Evolutionary conservation across 495 filamentous ascomycete species (phyloP).

Genomic region (Stereocaulon alpinum): DNA sequence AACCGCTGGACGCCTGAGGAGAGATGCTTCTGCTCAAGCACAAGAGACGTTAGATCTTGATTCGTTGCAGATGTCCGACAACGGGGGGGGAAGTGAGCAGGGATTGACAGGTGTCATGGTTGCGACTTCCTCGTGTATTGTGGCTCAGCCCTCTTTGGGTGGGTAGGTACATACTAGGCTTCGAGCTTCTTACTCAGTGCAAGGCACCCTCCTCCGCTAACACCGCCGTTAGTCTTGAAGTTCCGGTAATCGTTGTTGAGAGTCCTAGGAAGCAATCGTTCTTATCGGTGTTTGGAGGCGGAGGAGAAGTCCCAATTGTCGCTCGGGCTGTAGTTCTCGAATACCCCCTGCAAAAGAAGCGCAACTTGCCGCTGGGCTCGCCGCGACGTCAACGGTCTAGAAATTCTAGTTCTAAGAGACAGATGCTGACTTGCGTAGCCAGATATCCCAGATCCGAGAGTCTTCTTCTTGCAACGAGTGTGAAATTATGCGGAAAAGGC

Average conservation of each 20-base stretch:
- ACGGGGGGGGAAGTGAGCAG: neutral
- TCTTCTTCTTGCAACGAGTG: too few relatives aligned
- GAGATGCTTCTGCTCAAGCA: neutral
- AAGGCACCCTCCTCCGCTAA: constrained; percentile 2
- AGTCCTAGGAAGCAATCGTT: neutral
- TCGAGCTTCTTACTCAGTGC: neutral
- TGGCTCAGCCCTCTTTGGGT: constrained; percentile 9
- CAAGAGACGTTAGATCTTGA: constrained; percentile 3
- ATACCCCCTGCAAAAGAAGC: neutral
- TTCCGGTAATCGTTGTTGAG: neutral
- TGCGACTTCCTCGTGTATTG: neutral
- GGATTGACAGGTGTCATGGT: constrained; percentile 2
- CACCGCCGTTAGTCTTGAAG: neutral
- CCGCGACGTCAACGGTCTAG: too few relatives aligned
- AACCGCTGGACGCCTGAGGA: neutral
- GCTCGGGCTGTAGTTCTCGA: neutral
- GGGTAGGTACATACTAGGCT: constrained; percentile 5
- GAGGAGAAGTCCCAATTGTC: neutral
- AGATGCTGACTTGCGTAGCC: too few relatives aligned
- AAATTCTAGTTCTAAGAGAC: too few relatives aligned
- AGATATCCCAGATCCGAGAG: too few relatives aligned
- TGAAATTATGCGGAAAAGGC: neutral
- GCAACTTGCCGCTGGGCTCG: neutral
- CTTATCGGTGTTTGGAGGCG: neutral
- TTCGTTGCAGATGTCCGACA: neutral